Evolutionary conservation across 192 early-diverging fungal species (phyloP).

Genomic region (Rhizophagus clarus): DNA sequence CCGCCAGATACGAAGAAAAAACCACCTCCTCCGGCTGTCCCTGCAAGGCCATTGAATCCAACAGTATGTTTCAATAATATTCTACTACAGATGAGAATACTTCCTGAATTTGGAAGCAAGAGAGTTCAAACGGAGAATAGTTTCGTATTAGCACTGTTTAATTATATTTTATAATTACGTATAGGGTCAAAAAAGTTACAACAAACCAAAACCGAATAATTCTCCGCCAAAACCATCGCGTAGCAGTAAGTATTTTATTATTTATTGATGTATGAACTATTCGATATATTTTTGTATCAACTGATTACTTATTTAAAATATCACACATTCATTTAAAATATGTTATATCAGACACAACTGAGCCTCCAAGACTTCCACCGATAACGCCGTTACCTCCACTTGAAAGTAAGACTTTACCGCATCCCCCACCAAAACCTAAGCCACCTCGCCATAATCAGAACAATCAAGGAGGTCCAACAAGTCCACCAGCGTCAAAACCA

Average conservation of each 20-base stretch:
- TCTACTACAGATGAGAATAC: no score
- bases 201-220: neutral
- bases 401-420: conserved; percentile 16
- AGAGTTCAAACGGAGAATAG: no score
- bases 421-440: conserved; percentile 21
- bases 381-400: conserved; percentile 24
- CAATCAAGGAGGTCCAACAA: conserved; percentile 5
- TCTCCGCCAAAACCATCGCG: conserved; percentile 5
- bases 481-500: neutral
- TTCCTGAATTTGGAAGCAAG: no score
- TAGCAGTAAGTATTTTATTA: conserved; percentile 6
- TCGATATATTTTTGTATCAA: no score
- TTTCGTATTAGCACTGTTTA: neutral
- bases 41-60: conserved; percentile 4
- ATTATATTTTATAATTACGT: neutral
- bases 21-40: conserved; percentile 25
- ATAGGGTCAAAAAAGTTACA: neutral
- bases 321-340: neutral
- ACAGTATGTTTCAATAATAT: neutral
- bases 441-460: conserved; percentile 33
- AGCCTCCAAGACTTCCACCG: conserved; percentile 28
- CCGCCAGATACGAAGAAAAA: conserved; percentile 28
- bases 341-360: neutral
- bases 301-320: neutral
- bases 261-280: neutral